phyloP scores from a whole-genome alignment of 495 filamentous ascomycete genomes.

The Penicillium parvum region DNA sequence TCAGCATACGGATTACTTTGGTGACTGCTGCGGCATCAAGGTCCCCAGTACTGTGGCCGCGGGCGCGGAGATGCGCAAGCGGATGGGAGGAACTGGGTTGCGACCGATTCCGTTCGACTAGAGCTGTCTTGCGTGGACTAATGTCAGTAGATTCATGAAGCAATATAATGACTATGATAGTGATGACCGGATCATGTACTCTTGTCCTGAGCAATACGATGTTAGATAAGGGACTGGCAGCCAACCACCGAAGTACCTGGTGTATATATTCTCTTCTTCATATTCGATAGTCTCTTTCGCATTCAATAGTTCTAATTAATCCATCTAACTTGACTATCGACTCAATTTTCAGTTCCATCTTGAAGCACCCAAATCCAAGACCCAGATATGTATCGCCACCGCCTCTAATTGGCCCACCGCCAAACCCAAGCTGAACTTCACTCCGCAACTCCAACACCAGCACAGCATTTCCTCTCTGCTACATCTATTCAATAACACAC shows the following conservation, averaged over 20 bases:
- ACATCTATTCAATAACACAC: background rate
- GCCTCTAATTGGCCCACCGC: slow-evolving; percentile 18
- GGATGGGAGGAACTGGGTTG: slow-evolving; percentile 55
- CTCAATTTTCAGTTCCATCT: background rate
- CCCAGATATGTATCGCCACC: slow-evolving; percentile 2
- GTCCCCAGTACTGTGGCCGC: slow-evolving; percentile 91
- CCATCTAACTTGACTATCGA: background rate
- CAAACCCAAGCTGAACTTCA: slow-evolving; percentile 11
- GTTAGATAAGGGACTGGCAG: too few relatives aligned
- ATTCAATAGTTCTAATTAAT: too few relatives aligned
- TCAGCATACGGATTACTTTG: slow-evolving; percentile 60
- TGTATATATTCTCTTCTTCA: too few relatives aligned
- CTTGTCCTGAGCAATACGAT: too few relatives aligned
- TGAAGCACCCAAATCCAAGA: background rate
- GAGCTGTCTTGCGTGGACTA: background rate
- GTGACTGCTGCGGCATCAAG: slow-evolving; percentile 98
- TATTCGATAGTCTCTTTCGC: too few relatives aligned
- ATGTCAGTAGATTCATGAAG: slow-evolving; percentile 2
- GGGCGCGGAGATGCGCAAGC: slow-evolving; percentile 78
- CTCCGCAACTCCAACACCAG: background rate
- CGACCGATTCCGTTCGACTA: slow-evolving; percentile 92
- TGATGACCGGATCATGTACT: too few relatives aligned
- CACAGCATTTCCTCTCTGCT: background rate
- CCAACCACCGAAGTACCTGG: too few relatives aligned
- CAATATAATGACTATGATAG: too few relatives aligned